Percentiles rank a stretch among this genome's conserved stretches.
Evolutionary conservation across 768 basidiomycete genomes (phyloP).

Genomic region (Amanita rubescens): DNA sequence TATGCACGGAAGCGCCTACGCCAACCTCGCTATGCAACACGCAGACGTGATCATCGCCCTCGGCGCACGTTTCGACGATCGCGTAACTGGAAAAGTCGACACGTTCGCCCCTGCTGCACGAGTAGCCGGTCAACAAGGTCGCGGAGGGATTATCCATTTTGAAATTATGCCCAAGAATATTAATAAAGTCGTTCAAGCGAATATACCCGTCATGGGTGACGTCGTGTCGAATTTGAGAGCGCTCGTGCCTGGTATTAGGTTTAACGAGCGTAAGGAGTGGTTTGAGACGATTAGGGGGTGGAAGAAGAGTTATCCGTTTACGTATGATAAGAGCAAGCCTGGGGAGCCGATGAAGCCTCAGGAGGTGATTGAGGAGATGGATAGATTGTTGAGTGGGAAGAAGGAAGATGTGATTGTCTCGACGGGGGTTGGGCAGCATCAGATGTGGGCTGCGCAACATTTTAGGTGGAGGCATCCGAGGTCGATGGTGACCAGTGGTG

Average conservation of each 20-base stretch:
- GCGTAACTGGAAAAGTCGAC: conserved; percentile 88
- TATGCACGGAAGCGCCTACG: conserved; percentile 97
- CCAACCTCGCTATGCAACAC: conserved; percentile 95
- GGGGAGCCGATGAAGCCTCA: conserved; percentile 88
- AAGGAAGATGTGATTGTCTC: conserved; percentile 86
- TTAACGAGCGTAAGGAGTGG: conserved; percentile 67
- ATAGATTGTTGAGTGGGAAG: conserved; percentile 65
- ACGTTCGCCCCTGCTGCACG: conserved; percentile 87
- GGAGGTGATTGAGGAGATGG: conserved; percentile 91
- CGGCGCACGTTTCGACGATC: conserved; percentile 95
- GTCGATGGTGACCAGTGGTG: conserved; percentile 89
- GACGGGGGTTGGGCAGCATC: conserved; percentile 98
- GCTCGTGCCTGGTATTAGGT: conserved; percentile 73
- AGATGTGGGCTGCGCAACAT: conserved; percentile 98
- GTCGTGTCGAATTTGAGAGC: conserved; percentile 76
- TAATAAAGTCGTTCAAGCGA: conserved; percentile 96
- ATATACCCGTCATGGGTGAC: conserved; percentile 91
- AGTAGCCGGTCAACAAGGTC: conserved; percentile 76
- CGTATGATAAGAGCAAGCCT: conserved; percentile 57
- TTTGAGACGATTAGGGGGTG: conserved; percentile 73
- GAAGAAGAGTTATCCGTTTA: conserved; percentile 90
- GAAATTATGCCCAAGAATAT: conserved; percentile 98
- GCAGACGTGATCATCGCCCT: conserved; percentile 98
- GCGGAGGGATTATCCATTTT: conserved; percentile 98
- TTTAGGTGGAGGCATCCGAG: conserved; percentile 87